A percentile compares a stretch with the other conserved stretches of the same genome.
Conservation (phyloP, 2,329 filamentous ascomycete genomes). For the Talaromyces albobiverticillius region DNA sequence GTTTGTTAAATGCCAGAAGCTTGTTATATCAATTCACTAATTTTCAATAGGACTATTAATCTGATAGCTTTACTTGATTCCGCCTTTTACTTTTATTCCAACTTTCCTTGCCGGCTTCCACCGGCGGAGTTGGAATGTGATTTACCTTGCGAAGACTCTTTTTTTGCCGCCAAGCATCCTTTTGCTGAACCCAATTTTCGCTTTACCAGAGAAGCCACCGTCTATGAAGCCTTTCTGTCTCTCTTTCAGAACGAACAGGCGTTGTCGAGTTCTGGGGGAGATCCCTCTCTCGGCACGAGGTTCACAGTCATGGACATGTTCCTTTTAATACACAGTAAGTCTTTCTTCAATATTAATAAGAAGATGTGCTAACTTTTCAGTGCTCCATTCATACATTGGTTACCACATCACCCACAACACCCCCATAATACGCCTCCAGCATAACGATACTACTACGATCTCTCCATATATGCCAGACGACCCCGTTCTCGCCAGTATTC, state of each 20-base stretch:
- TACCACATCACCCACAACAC: constrained; percentile 38
- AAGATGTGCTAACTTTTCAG: constrained; percentile 19
- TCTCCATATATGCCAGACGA: constrained; percentile 24
- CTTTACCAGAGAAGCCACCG: constrained; percentile 33
- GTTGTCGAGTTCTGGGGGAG: no score
- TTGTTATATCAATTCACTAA: no score
- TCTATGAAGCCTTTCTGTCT: constrained; percentile 38
- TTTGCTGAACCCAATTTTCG: constrained; percentile 40
- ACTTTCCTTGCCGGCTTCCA: constrained; percentile 42
- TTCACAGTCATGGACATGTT: constrained; percentile 41
- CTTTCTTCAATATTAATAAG: background rate
- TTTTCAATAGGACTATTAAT: constrained; percentile 33
- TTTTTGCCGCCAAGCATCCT: constrained; percentile 42
- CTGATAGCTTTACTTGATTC: constrained; percentile 43
- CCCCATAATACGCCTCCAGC: constrained; percentile 23
- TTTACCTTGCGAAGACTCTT: constrained; percentile 39
- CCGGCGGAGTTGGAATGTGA: constrained; percentile 43
- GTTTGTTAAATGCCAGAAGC: constrained; percentile 2
- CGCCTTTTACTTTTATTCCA: constrained; percentile 45
- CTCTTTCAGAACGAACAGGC: constrained; percentile 28
- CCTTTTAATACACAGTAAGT: constrained; percentile 41
- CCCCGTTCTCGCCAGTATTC: constrained; percentile 29
- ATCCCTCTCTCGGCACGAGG: constrained; percentile 14
- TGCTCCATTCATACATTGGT: constrained; percentile 41
- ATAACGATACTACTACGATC: background rate